phyloP scores from a whole-genome alignment of 139 green algal genomes.

The Chlamydomonas sphaeroides region DNA sequence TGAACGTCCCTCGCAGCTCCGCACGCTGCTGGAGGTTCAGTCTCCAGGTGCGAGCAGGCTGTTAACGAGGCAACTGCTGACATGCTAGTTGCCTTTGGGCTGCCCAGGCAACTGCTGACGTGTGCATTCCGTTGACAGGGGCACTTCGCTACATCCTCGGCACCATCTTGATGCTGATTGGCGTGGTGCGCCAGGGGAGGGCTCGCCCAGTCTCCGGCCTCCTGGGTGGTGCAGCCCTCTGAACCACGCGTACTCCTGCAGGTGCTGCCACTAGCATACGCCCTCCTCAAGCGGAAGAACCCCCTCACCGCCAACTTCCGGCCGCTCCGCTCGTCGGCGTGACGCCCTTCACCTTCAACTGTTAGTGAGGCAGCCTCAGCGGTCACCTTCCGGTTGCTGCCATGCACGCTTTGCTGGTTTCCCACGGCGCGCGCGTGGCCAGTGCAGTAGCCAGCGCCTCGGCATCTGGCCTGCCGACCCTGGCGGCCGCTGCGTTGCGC shows the following conservation, averaged over 20 bases:
- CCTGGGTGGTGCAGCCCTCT: too few species aligned
- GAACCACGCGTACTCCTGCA: too few species aligned
- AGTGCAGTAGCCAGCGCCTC: not conserved
- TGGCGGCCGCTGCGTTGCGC: not conserved
- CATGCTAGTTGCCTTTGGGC: too few species aligned
- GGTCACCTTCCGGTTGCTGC: too few species aligned
- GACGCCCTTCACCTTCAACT: too few species aligned
- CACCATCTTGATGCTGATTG: constrained; percentile 48
- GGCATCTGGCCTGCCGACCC: not conserved
- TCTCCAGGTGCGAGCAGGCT: constrained; percentile 21
- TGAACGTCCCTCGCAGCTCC: constrained; percentile 4
- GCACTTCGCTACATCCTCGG: constrained; percentile 52
- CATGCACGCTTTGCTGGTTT: not conserved
- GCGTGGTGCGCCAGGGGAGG: constrained; percentile 55
- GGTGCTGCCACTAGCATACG: constrained; percentile 55
- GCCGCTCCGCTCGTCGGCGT: constrained; percentile 27
- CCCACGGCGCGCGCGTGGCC: not conserved
- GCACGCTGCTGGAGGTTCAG: constrained; percentile 36
- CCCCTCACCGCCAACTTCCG: constrained; percentile 38
- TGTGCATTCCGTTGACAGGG: not conserved
- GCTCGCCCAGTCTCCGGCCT: too few species aligned
- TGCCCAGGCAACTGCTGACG: not conserved
- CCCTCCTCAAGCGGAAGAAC: constrained; percentile 51
- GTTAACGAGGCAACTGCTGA: too few species aligned
- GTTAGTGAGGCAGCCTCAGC: too few species aligned